phyloP scores from a whole-genome alignment of 2,329 filamentous ascomycete genomes.

The Diaporthe citrichinensis region DNA sequence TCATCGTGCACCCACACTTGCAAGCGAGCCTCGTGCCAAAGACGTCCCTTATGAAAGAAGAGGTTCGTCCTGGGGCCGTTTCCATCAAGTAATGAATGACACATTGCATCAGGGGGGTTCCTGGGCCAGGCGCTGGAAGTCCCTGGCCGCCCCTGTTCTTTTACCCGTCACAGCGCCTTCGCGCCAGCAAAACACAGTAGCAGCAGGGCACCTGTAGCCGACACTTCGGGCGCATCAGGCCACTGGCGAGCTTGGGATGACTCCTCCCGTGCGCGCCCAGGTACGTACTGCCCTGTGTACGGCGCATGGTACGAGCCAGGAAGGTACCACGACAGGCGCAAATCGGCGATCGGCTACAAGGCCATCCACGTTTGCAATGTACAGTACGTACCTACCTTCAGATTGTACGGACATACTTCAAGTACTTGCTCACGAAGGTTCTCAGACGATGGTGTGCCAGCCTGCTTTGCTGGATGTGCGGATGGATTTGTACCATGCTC shows the following conservation, averaged over 20 bases:
- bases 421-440: background rate
- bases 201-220: constrained; percentile 4
- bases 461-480: background rate
- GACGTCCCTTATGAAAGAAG: constrained; percentile 42
- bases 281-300: constrained; percentile 40
- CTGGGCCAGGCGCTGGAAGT: background rate
- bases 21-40: constrained; percentile 35
- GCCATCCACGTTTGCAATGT: background rate
- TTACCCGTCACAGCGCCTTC: constrained; percentile 25
- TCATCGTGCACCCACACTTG: constrained; percentile 14
- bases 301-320: background rate
- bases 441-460: constrained; percentile 12
- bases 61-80: constrained; percentile 38
- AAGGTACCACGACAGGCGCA: background rate
- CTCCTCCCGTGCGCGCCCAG: constrained; percentile 26
- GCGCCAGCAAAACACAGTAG: background rate
- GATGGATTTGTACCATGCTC: background rate
- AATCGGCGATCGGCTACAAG: background rate
- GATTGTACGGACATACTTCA: background rate
- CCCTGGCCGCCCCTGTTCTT: constrained; percentile 13
- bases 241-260: constrained; percentile 41
- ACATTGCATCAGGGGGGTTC: constrained; percentile 41
- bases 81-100: constrained; percentile 47
- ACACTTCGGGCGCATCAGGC: constrained; percentile 37
- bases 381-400: constrained; percentile 13